These are phyloP conservation scores for Thielaviopsis populi DNA, from an alignment of 2,329 filamentous ascomycete genomes.

Conservation along the genomic window DNA sequence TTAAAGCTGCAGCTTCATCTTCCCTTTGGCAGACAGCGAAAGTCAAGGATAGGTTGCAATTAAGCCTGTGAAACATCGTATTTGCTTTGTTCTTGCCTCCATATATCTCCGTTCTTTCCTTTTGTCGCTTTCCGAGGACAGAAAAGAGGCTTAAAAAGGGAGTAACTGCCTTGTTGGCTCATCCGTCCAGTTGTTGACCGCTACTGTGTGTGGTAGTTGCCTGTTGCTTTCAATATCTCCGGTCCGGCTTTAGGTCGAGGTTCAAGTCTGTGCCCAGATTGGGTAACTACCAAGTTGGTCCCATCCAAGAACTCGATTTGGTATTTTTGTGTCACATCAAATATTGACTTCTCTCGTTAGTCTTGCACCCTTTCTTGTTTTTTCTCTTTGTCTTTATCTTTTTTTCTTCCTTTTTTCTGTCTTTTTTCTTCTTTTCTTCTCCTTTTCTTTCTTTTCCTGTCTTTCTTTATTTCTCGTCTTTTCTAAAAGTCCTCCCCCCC, in stretches of 20 bases:
- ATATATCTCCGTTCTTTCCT: not conserved
- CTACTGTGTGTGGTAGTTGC: not conserved
- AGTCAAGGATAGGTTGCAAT: not conserved
- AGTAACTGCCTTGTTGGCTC: not conserved
- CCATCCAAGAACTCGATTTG: not conserved
- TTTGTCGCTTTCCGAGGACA: not conserved
- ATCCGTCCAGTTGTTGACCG: not conserved
- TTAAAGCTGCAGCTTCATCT: not conserved
- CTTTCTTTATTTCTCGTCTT: not conserved
- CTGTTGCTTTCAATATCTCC: not conserved
- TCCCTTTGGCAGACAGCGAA: not conserved
- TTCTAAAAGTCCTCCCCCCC: too few species aligned
- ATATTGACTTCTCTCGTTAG: not conserved
- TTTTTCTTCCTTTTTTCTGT: not conserved
- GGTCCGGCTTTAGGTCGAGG: not conserved
- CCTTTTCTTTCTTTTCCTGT: not conserved
- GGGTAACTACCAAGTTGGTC: not conserved
- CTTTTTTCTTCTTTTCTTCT: not conserved
- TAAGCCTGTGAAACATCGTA: not conserved
- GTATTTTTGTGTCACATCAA: constrained; percentile 4
- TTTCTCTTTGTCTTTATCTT: not conserved
- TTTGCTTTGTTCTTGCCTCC: not conserved
- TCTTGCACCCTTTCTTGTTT: not conserved
- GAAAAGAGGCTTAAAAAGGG: not conserved
- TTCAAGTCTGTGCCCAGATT: not conserved